Evolutionary conservation across 176 grass and related monocot species (phyloP).

Genomic region (Miscanthus lutarioriparius): DNA sequence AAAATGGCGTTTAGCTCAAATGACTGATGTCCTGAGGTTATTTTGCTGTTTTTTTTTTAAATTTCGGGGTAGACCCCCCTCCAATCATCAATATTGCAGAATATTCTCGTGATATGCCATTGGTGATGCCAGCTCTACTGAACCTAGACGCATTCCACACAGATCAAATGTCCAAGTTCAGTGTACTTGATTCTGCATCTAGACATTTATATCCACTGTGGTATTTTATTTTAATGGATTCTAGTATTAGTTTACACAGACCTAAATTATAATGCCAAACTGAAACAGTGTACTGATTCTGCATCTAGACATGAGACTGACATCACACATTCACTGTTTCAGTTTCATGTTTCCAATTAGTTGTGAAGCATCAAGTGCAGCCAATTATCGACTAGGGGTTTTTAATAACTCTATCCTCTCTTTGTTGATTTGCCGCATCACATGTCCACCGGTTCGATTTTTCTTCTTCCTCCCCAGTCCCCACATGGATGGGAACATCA

Average conservation of each 20-base stretch:
- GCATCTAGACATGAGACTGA: not conserved
- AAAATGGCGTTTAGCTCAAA: not conserved
- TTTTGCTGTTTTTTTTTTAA: not conserved
- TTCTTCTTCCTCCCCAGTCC: slow-evolving; percentile 25
- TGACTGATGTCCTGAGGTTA: not conserved
- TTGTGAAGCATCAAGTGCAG: slow-evolving; percentile 19
- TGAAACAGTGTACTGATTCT: not conserved
- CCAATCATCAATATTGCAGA: not conserved
- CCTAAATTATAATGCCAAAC: not conserved
- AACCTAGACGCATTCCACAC: slow-evolving; percentile 28
- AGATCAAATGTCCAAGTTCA: slow-evolving; percentile 38
- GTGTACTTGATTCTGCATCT: not conserved
- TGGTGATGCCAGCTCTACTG: slow-evolving; percentile 9
- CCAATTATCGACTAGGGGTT: not conserved
- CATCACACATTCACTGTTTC: not conserved
- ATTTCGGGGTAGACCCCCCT: not conserved
- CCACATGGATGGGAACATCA: slow-evolving; percentile 15
- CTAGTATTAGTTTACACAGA: not conserved
- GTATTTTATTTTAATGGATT: not conserved
- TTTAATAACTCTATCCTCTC: not conserved
- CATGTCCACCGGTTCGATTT: slow-evolving; percentile 20
- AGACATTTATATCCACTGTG: not conserved
- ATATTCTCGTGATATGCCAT: slow-evolving; percentile 34
- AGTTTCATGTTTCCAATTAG: not conserved
- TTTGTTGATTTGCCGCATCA: slow-evolving; percentile 40